phyloP scores from a whole-genome alignment of 768 basidiomycete species.

The Serendipita sp. region DNA sequence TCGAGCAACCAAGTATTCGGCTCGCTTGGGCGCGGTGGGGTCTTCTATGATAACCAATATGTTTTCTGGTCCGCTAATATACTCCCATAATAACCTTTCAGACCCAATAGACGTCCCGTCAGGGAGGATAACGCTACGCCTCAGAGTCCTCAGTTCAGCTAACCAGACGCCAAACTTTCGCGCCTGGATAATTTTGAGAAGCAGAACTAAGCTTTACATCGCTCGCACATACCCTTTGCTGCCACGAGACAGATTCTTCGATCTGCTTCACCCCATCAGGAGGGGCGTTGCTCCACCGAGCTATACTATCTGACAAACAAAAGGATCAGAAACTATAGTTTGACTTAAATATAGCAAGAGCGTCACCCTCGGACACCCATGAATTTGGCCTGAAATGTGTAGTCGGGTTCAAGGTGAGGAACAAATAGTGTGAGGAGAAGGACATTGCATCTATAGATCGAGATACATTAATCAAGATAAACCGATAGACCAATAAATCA shows the following conservation, averaged over 20 bases:
- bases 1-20: not conserved
- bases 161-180: not conserved
- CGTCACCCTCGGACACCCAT: slow-evolving; percentile 4
- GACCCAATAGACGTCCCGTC: not conserved
- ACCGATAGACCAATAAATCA: not conserved
- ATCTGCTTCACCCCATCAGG: not conserved
- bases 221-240: not conserved
- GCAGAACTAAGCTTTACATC: not conserved
- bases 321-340: not conserved
- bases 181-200: not conserved
- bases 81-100: not conserved
- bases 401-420: too few species aligned
- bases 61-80: not conserved
- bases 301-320: not conserved
- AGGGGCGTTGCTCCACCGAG: not conserved
- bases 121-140: not conserved
- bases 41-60: not conserved
- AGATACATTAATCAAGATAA: not conserved
- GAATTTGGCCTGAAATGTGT: not conserved
- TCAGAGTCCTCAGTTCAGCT: not conserved
- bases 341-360: not conserved
- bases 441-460: not conserved
- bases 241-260: not conserved
- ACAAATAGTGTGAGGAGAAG: too few species aligned
- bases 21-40: not conserved